A percentile compares a stretch with the other conserved stretches of the same genome.
phyloP scores from a whole-genome alignment of 345 rosid genomes.

The Pistacia integerrima region DNA sequence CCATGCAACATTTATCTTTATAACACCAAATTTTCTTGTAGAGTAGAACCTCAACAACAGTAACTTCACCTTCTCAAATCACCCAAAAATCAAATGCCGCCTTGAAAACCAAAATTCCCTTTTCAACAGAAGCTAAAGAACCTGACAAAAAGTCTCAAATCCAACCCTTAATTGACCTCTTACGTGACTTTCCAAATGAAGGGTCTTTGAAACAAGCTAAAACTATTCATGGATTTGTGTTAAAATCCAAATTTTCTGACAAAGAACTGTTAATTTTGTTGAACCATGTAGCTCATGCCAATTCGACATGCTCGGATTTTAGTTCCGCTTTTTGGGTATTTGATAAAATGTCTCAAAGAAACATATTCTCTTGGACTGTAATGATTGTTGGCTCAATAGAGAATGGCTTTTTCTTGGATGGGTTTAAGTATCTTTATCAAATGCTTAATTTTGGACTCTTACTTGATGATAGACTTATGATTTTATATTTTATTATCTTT shows the following conservation, averaged over 20 bases:
- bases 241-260: no score
- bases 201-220: conserved; percentile 24
- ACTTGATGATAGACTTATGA: no score
- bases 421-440: no score
- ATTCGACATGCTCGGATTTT: conserved; percentile 42
- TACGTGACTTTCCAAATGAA: conserved; percentile 32
- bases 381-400: no score
- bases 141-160: conserved; percentile 4
- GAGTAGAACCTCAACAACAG: conserved; percentile 13
- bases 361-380: no score
- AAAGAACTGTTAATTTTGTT: conserved; percentile 16
- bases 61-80: conserved; percentile 5
- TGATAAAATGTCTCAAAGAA: conserved; percentile 23
- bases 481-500: no score
- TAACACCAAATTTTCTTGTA: conserved; percentile 10
- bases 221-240: conserved; percentile 31
- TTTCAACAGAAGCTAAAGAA: neutral
- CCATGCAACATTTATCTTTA: neutral
- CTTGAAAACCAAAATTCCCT: neutral
- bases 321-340: conserved; percentile 34
- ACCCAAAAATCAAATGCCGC: neutral
- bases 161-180: conserved; percentile 17
- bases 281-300: conserved; percentile 33
- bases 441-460: no score
- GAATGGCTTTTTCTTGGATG: no score